Percentiles rank a stretch among this genome's conserved stretches.
These are phyloP conservation scores for Agrostemma githago DNA, from an alignment of 148 eudicot species.

Conservation along the genomic window DNA sequence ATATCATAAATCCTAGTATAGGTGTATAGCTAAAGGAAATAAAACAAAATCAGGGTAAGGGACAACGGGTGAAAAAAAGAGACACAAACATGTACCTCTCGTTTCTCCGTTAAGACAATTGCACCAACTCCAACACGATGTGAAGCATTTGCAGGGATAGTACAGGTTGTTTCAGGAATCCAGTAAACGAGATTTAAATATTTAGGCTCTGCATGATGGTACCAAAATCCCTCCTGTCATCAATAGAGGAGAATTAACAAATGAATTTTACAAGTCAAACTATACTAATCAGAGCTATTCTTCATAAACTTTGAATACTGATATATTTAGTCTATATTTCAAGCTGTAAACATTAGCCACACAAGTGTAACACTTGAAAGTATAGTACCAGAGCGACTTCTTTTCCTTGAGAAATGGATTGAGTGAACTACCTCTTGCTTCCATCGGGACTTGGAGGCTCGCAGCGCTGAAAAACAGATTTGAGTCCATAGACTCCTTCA, in stretches of 20 bases:
- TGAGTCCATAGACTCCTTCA: constrained; percentile 61
- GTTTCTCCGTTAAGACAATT: constrained; percentile 57
- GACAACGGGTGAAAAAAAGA: not conserved
- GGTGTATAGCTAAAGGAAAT: not conserved
- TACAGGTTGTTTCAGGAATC: constrained; percentile 57
- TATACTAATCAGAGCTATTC: not conserved
- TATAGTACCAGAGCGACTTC: not conserved
- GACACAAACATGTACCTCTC: constrained; percentile 43
- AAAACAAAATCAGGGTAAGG: not conserved
- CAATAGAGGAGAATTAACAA: constrained; percentile 23
- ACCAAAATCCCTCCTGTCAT: constrained; percentile 75
- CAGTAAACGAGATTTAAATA: constrained; percentile 81
- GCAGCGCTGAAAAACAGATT: constrained; percentile 42
- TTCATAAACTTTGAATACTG: not conserved
- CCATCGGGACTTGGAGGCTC: constrained; percentile 47
- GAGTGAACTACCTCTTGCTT: constrained; percentile 10
- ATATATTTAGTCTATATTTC: not conserved
- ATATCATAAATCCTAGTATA: not conserved
- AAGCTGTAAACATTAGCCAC: not conserved
- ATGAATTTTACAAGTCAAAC: constrained; percentile 10
- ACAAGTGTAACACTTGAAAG: not conserved
- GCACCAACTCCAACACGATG: constrained; percentile 79
- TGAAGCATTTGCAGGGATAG: constrained; percentile 78
- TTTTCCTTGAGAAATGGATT: not conserved
- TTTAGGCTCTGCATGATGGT: constrained; percentile 79